Evolutionary conservation across 2,329 filamentous ascomycete species (phyloP).

Genomic region (Epichloe festucae): DNA sequence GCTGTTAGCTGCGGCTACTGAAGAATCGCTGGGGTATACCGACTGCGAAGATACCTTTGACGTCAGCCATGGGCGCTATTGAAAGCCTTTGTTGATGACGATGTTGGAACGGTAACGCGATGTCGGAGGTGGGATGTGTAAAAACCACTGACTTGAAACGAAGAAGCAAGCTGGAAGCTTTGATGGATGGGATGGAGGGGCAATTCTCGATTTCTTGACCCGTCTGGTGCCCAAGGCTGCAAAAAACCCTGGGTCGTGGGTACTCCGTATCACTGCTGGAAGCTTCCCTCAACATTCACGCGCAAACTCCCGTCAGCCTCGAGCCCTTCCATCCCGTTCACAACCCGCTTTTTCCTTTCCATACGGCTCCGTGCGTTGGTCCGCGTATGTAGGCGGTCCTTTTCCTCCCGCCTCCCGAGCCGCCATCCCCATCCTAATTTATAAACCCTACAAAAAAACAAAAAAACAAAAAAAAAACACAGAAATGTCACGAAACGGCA

Average conservation of each 20-base stretch:
- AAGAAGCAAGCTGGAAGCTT: neutral
- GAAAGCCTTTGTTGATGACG: neutral
- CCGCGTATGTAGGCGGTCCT: neutral
- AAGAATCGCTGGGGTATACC: neutral
- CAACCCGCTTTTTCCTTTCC: no score
- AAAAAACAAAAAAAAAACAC: conserved; percentile 2
- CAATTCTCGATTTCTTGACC: no score
- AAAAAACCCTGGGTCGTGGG: no score
- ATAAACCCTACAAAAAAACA: neutral
- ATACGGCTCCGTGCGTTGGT: no score
- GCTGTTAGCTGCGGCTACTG: neutral
- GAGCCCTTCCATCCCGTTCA: neutral
- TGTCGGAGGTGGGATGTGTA: neutral
- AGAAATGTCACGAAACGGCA: conserved; percentile 16
- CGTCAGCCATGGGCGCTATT: neutral
- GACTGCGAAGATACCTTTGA: neutral
- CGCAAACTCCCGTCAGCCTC: neutral
- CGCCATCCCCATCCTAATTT: neutral
- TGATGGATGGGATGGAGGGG: neutral
- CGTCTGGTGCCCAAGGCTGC: no score
- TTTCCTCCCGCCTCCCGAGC: neutral
- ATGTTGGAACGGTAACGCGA: neutral
- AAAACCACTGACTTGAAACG: neutral
- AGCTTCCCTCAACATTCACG: neutral
- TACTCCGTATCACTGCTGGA: neutral